phyloP scores from a whole-genome alignment of 73 alveolate species.

The Paramecium caudatum region DNA sequence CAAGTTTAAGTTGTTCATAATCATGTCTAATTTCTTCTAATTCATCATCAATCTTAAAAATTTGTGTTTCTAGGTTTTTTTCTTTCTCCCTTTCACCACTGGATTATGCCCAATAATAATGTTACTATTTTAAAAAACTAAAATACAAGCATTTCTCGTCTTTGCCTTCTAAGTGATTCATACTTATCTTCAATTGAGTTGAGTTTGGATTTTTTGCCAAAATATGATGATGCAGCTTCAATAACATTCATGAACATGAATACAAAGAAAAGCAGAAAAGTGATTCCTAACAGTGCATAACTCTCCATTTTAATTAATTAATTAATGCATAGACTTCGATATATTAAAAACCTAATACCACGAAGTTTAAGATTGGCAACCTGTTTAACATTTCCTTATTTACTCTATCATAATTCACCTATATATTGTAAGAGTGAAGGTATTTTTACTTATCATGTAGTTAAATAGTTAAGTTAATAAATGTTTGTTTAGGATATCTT shows the following conservation, averaged over 20 bases:
- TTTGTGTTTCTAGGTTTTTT: constrained; percentile 31
- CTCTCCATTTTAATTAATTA: constrained; percentile 38
- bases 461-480: neutral
- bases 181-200: constrained; percentile 28
- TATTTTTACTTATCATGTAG: neutral
- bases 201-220: constrained; percentile 13
- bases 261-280: neutral
- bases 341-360: too few relatives aligned
- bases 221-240: neutral
- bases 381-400: constrained; percentile 16
- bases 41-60: constrained; percentile 69
- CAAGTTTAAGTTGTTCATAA: constrained; percentile 36
- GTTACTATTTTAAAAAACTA: neutral
- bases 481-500: constrained; percentile 14
- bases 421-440: constrained; percentile 13
- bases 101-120: constrained; percentile 57
- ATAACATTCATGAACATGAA: constrained; percentile 19
- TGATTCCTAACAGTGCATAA: constrained; percentile 51
- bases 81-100: constrained; percentile 55
- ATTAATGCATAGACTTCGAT: too few relatives aligned
- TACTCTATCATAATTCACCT: neutral
- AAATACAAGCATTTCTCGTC: constrained; percentile 54
- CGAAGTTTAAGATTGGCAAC: neutral
- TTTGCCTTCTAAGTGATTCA: constrained; percentile 30
- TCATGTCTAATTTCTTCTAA: constrained; percentile 47